These are phyloP conservation scores for Adansonia digitata DNA, from an alignment of 345 rosid genomes.

Conservation along the genomic window DNA sequence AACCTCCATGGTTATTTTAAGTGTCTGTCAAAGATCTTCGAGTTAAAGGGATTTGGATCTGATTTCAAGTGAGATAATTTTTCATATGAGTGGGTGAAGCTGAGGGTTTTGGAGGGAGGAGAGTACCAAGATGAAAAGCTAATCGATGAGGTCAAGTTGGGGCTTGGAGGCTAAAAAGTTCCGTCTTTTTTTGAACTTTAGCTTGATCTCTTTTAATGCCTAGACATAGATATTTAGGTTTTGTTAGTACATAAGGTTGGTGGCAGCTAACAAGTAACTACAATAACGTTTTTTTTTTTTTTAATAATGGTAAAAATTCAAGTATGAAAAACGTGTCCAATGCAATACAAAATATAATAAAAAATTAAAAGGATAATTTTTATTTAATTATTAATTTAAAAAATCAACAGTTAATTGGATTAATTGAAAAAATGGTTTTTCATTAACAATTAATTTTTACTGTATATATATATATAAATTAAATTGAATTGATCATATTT, in stretches of 20 bases:
- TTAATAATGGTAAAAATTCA: no score
- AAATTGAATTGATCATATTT: no score
- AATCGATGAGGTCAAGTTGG: neutral
- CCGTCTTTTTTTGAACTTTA: no score
- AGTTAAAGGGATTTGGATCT: conserved; percentile 10
- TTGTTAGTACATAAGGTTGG: neutral
- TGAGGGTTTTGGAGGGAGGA: neutral
- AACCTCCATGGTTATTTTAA: conserved; percentile 47
- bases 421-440: no score
- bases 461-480: no score
- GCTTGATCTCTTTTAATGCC: neutral
- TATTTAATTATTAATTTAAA: no score
- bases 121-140: neutral
- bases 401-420: no score
- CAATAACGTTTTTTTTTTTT: no score
- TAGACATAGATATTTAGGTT: neutral
- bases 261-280: neutral
- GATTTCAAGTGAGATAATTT: neutral
- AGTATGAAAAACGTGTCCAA: conserved; percentile 7
- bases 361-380: no score
- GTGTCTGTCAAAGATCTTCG: neutral
- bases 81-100: neutral
- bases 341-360: no score
- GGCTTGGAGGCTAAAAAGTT: neutral
- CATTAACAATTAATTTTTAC: no score